Evolutionary conservation across 129 eudicot species (phyloP).

Genomic region (Flaveria ramosissima): DNA sequence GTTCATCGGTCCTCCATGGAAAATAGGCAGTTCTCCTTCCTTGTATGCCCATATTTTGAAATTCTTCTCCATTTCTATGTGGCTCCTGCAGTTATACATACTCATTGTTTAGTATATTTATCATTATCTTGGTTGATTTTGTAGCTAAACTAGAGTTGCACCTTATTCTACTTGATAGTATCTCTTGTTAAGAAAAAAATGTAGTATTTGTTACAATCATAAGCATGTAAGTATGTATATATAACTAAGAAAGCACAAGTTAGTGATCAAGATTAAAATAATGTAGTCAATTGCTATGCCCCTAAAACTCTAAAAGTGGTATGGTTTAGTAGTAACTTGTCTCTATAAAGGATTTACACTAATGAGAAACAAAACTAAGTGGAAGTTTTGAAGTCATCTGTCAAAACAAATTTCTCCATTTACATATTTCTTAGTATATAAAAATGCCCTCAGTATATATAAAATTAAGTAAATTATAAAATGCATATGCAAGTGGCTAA

Average conservation of each 20-base stretch:
- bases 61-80: slow-evolving; percentile 58
- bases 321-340: not conserved
- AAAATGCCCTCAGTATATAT: no score
- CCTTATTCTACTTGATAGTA: not conserved
- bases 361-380: no score
- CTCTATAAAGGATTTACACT: no score
- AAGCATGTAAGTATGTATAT: not conserved
- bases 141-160: not conserved
- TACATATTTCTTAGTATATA: no score
- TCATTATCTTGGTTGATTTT: not conserved
- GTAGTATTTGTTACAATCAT: not conserved
- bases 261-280: not conserved
- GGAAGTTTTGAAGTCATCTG: no score
- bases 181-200: not conserved
- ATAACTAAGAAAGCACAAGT: no score
- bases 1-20: slow-evolving; percentile 66
- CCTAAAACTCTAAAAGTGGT: not conserved
- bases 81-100: slow-evolving; percentile 44
- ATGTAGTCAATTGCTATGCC: not conserved
- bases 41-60: slow-evolving; percentile 64
- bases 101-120: not conserved
- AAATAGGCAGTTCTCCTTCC: slow-evolving; percentile 64
- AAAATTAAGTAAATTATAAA: not conserved
- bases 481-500: not conserved
- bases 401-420: no score